Percentiles rank a stretch among this genome's conserved stretches.
Conservation (phyloP, 1,284 basidiomycete species). For the Sporisorium reilianum region DNA sequence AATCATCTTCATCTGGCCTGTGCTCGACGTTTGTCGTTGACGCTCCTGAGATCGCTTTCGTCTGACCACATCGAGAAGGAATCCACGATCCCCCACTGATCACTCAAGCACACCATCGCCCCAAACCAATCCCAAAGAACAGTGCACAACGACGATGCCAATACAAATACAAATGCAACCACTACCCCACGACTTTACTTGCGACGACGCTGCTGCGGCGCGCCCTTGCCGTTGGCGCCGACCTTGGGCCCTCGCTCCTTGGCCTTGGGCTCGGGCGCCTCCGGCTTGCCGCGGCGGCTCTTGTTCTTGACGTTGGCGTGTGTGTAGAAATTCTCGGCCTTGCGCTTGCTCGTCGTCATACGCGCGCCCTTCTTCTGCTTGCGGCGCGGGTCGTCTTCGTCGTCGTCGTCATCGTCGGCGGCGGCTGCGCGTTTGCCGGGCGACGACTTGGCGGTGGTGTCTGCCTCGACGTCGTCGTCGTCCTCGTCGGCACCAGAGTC, state of each 20-base stretch:
- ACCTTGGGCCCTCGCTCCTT: conserved; percentile 59
- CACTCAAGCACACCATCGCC: neutral
- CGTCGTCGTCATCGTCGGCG: conserved; percentile 57
- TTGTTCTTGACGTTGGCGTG: conserved; percentile 70
- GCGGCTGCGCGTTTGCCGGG: conserved; percentile 52
- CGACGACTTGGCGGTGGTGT: conserved; percentile 40
- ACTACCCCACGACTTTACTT: conserved; percentile 13
- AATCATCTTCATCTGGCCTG: neutral
- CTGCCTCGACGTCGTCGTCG: conserved; percentile 28
- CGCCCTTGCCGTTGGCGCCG: conserved; percentile 61
- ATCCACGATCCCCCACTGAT: neutral
- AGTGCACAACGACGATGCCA: neutral
- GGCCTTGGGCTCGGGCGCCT: conserved; percentile 39
- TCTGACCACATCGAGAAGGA: no score
- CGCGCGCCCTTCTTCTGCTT: conserved; percentile 59
- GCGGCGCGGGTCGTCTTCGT: conserved; percentile 36
- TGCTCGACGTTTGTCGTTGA: neutral
- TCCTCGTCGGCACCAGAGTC: conserved; percentile 66
- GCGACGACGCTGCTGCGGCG: conserved; percentile 39
- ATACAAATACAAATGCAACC: conserved; percentile 2
- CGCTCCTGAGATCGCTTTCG: no score
- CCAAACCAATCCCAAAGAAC: neutral
- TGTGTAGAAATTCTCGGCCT: conserved; percentile 88
- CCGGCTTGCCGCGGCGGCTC: conserved; percentile 70
- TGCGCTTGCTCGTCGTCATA: conserved; percentile 74